Evolutionary conservation across 2,329 filamentous ascomycete genomes (phyloP), one percentile per base, ranked within the genome.

Genomic region (Penicillium sp.): DNA sequence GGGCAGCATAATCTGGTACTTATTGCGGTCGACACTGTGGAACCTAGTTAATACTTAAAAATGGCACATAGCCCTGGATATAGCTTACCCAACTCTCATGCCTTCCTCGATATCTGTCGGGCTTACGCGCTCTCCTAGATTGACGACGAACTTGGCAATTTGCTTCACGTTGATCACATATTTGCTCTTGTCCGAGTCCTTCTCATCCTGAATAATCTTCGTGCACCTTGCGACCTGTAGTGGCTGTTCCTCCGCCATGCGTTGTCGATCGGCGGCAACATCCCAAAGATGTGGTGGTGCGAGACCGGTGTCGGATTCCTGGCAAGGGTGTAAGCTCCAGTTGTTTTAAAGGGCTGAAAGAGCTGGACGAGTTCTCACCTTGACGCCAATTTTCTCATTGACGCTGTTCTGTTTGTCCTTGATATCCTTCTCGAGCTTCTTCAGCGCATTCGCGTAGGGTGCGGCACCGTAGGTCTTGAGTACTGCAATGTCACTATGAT

Each of bases 101-200:
- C 94, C 94, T 76, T 99, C 94, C 72, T 99, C 94, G 68, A 99
- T 99, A 85, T 99, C 94, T 64, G 94, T 97, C 46, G 94, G 94
- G 70, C 90, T 95, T 65, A 99, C 94, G 61, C 94, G 88, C 72
- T 99, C 94, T 66, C 94, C 94, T 48, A 99, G 85, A 76, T 97
- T 94, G 62, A 99, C 94, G 47, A 99, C 94, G 69, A 99, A 99
- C 79, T 99, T 99, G 70, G 94, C 94, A 69, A 99, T 99, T 77
- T 99, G 94, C 82, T 99, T 99, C 66, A 99, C 93, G 77, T 99
- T 99, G 83, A 99, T 99, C 69, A 99, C 92, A 80, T 99, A 99
- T 86, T 97, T 99, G 85, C 89, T 96, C 84, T 99, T 99, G 60
- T 96, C 90, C 57, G 90, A 82, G 73, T 97, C 92, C 77, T 94